A percentile compares a stretch with the other conserved stretches of the same genome.
These are phyloP conservation scores for Karstenula rhodostoma DNA, from an alignment of 2,329 filamentous ascomycete species.

Conservation along the genomic window DNA sequence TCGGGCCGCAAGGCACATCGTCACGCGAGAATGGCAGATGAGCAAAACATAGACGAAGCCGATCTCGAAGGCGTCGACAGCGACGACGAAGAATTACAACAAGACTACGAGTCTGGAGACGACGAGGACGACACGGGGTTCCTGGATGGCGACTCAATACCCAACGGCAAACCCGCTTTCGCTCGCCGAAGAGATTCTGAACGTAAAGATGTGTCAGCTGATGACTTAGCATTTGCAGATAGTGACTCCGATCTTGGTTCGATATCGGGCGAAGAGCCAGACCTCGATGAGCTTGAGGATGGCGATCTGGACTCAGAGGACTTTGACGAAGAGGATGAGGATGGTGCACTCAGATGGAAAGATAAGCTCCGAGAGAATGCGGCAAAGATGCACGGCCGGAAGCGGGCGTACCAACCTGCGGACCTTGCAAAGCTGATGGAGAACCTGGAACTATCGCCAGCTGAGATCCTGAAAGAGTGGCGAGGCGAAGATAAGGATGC, in stretches of 20 bases:
- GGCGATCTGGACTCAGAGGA: conserved; percentile 65
- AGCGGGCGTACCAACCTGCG: conserved; percentile 76
- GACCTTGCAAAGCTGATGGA: conserved; percentile 92
- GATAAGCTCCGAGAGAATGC: conserved; percentile 82
- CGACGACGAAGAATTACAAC: conserved; percentile 63
- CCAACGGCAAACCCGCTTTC: conserved; percentile 46
- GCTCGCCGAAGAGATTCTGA: conserved; percentile 39
- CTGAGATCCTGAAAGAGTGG: conserved; percentile 82
- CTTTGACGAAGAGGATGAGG: conserved; percentile 65
- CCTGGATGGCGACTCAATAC: conserved; percentile 50
- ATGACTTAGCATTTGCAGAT: conserved; percentile 89
- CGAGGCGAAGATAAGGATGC: conserved; percentile 68
- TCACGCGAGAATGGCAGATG: conserved; percentile 57
- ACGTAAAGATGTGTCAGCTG: conserved; percentile 52
- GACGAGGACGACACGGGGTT: conserved; percentile 62
- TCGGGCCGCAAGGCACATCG: conserved; percentile 63
- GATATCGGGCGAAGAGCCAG: conserved; percentile 67
- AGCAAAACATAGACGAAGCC: conserved; percentile 61
- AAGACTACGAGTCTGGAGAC: conserved; percentile 57
- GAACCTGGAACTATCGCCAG: conserved; percentile 77
- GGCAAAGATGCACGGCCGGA: conserved; percentile 72
- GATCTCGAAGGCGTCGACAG: conserved; percentile 58
- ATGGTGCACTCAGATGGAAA: conserved; percentile 84
- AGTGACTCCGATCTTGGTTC: conserved; percentile 97
- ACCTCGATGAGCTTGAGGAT: conserved; percentile 45